A percentile compares a stretch with the other conserved stretches of the same genome.
phyloP scores from a whole-genome alignment of 768 basidiomycete species.

The Cubamyces sp. region DNA sequence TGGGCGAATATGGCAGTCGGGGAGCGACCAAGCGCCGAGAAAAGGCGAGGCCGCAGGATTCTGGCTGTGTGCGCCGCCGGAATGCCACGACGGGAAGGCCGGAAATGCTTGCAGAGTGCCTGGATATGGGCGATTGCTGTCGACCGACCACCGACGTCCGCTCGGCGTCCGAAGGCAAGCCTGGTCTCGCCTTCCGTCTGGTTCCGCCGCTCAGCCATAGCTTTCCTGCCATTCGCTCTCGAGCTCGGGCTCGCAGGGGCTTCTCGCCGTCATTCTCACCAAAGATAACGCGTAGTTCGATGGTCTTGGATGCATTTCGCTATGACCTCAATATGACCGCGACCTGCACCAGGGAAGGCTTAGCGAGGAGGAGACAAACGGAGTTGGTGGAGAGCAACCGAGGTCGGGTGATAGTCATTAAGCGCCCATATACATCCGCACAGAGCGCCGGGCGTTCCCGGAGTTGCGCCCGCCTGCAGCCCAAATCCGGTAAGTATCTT shows the following conservation, averaged over 20 bases:
- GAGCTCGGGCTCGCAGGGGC: not conserved
- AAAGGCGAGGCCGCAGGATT: constrained; percentile 3
- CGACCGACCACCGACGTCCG: constrained; percentile 14
- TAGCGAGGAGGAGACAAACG: constrained; percentile 1
- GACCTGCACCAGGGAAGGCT: not conserved
- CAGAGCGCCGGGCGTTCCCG: constrained; percentile 5
- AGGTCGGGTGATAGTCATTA: not conserved
- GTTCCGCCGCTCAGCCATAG: constrained; percentile 10
- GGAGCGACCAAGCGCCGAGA: constrained; percentile 2
- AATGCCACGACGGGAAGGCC: not conserved
- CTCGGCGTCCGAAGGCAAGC: constrained; percentile 9
- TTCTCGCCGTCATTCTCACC: not conserved
- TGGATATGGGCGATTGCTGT: not conserved
- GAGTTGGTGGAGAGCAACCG: constrained; percentile 5
- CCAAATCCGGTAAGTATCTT: constrained; percentile 12
- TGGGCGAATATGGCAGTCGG: constrained; percentile 8
- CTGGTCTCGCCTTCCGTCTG: constrained; percentile 10
- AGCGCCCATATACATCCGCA: not conserved
- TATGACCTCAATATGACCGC: not conserved
- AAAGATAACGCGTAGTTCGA: not conserved
- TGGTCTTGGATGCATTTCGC: not conserved
- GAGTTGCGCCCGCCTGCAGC: not conserved
- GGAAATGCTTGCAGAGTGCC: not conserved
- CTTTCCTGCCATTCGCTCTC: not conserved
- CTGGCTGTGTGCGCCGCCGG: constrained; percentile 1